Base-by-base conservation (phyloP, 768 basidiomycete genomes). In the Termitomyces sp. region DNA sequence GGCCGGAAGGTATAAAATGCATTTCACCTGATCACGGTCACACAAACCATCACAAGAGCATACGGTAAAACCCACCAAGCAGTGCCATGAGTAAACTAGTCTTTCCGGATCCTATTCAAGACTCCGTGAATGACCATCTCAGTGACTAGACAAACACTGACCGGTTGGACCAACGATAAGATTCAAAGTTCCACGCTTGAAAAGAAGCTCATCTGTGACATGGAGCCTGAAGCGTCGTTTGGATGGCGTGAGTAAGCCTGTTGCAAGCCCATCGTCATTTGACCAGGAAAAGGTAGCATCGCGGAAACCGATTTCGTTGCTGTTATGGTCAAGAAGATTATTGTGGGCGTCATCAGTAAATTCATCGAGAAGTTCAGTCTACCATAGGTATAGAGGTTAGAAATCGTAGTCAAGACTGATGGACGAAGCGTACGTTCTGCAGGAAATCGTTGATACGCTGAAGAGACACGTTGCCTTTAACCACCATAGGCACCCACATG, bases 11-110 rank as follows among this genome's bases (percentile, higher is more conserved):
- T 4, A 81, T 69, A 63, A 83, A 85, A 66, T 88, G 84, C 84
- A 89, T 83, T 68, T 89, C 87, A 34, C 85, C 79, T 78, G 52
- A 46, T 33, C 50, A 55, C 48, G 31, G 2, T 6, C 20, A 39
- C 41, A 31, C 37, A 6, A 37, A 36, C 5, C 39, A 31, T 6
- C 8, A 24, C 8, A 24, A 18, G 5, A 34, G 18, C 31, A 44
- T 22, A n/a, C 44, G 36, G 6, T 24, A 13, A 47, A 24, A 34
- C 59, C 39, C 53, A 76, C 76, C 78, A 16, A 85, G 75, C 42
- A 86, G 69, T 3, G 86, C 85, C 83, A 87, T 85, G 13, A 86
- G 72, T n/a, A 86, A 62, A 1, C 82, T 84, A 0, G 86, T 86
- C 70, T 87, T 88, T 6, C 85, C 86, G 4, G 78, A 79, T 22